Evolutionary conservation across 2,329 filamentous ascomycete genomes (phyloP).

Genomic region (Samsoniella hepiali): DNA sequence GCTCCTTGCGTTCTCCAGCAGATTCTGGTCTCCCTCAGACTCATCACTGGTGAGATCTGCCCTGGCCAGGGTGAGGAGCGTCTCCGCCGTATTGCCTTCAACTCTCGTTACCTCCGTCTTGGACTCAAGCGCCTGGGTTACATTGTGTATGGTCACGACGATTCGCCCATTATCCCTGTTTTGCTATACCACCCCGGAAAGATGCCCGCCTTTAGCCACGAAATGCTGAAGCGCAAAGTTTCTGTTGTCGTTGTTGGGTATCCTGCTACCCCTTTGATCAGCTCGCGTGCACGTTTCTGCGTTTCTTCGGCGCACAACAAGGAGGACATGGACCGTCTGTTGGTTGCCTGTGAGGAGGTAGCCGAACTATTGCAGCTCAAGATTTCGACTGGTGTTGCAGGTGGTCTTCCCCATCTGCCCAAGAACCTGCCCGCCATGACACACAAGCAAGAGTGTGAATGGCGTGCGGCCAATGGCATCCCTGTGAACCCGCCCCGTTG

Average conservation of each 20-base stretch:
- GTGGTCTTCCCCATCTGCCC: constrained; percentile 74
- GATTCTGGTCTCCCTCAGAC: constrained; percentile 79
- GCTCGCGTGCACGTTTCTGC: constrained; percentile 92
- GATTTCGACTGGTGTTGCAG: constrained; percentile 93
- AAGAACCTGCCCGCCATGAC: constrained; percentile 58
- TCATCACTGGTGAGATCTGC: constrained; percentile 83
- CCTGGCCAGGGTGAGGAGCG: constrained; percentile 95
- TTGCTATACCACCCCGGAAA: constrained; percentile 98
- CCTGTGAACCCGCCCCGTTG: constrained; percentile 76
- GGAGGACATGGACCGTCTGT: constrained; percentile 88
- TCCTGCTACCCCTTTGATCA: constrained; percentile 91
- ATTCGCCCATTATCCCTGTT: constrained; percentile 93
- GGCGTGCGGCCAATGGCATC: constrained; percentile 59
- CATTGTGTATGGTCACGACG: constrained; percentile 96
- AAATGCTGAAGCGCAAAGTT: constrained; percentile 97
- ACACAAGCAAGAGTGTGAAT: constrained; percentile 66
- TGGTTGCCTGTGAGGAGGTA: constrained; percentile 87
- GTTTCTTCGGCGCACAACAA: constrained; percentile 96
- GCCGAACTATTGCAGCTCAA: constrained; percentile 91
- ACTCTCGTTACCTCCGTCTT: constrained; percentile 95
- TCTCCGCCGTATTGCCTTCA: constrained; percentile 93
- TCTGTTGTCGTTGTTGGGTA: constrained; percentile 97
- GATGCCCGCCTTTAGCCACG: constrained; percentile 96
- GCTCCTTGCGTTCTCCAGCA: constrained; percentile 86
- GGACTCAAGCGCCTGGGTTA: constrained; percentile 94